A percentile compares a stretch with the other conserved stretches of the same genome.
These are phyloP conservation scores for Cytospora schulzeri DNA, from an alignment of 2,329 filamentous ascomycete genomes.

Conservation along the genomic window DNA sequence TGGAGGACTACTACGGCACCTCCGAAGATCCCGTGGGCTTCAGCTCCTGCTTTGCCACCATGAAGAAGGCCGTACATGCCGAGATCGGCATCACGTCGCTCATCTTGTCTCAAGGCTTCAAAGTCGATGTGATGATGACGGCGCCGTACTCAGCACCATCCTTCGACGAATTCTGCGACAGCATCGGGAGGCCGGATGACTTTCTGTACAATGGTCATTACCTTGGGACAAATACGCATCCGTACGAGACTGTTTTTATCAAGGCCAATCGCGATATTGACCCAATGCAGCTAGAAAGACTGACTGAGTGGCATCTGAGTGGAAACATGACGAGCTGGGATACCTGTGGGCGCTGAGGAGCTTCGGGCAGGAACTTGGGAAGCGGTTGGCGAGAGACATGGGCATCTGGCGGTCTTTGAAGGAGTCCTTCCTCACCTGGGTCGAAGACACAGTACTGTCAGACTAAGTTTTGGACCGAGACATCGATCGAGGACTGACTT, in stretches of 20 bases:
- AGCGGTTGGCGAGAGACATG: neutral
- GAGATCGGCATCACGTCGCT: constrained; percentile 35
- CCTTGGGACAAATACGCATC: constrained; percentile 39
- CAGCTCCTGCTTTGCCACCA: constrained; percentile 33
- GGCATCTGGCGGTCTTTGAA: neutral
- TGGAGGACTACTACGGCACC: constrained; percentile 31
- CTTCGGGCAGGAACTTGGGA: no score
- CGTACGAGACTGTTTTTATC: constrained; percentile 43
- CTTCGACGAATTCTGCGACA: constrained; percentile 25
- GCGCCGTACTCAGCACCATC: constrained; percentile 31
- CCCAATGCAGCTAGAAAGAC: constrained; percentile 31
- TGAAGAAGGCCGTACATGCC: constrained; percentile 32
- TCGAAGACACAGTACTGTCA: neutral
- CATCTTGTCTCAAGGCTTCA: constrained; percentile 35
- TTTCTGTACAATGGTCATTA: constrained; percentile 33
- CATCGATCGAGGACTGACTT: neutral
- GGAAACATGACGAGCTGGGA: constrained; percentile 34
- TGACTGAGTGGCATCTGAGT: constrained; percentile 38
- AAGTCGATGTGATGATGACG: constrained; percentile 37
- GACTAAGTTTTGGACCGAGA: no score
- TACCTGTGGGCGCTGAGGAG: constrained; percentile 26
- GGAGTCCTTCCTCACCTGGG: neutral
- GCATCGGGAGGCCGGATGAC: constrained; percentile 29
- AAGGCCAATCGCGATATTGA: constrained; percentile 40
- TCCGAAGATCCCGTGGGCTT: constrained; percentile 32